Percentiles rank a stretch among this genome's conserved stretches.
Conservation (phyloP, 1,284 basidiomycete species). For the Boletus semigastroideus region DNA sequence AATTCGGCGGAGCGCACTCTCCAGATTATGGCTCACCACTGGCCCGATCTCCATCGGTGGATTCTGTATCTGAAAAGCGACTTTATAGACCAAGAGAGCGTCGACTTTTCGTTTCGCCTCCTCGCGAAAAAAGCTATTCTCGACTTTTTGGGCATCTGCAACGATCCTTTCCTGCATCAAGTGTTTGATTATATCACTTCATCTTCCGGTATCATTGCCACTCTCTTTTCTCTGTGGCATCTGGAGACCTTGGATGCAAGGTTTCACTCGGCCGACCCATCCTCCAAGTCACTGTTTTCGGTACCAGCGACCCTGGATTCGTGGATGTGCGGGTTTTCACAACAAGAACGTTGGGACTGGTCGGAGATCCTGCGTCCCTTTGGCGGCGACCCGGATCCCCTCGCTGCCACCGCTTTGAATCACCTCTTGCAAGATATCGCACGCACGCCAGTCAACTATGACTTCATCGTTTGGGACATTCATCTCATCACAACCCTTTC, state of each 20-base stretch:
- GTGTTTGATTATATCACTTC: slow-evolving; percentile 19
- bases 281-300: slow-evolving; percentile 3
- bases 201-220: slow-evolving; percentile 23
- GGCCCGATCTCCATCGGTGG: slow-evolving; percentile 24
- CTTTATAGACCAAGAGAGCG: slow-evolving; percentile 23
- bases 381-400: slow-evolving; percentile 12
- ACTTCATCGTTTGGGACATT: slow-evolving; percentile 32
- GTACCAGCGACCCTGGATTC: slow-evolving; percentile 22
- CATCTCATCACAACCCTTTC: slow-evolving; percentile 31
- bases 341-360: slow-evolving; percentile 29
- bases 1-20: slow-evolving; percentile 4
- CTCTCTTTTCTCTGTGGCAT: slow-evolving; percentile 30
- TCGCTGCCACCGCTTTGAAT: slow-evolving; percentile 28
- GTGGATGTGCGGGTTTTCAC: slow-evolving; percentile 31
- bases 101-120: slow-evolving; percentile 25
- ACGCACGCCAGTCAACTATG: slow-evolving; percentile 24
- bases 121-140: slow-evolving; percentile 19
- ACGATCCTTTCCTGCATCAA: slow-evolving; percentile 13
- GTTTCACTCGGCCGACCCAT: slow-evolving; percentile 17
- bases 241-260: slow-evolving; percentile 22
- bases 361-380: slow-evolving; percentile 27
- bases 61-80: slow-evolving; percentile 28
- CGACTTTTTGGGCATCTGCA: slow-evolving; percentile 28
- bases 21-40: slow-evolving; percentile 14
- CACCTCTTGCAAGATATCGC: slow-evolving; percentile 26